Percentiles rank a stretch among this genome's conserved stretches.
phyloP scores from a whole-genome alignment of 768 basidiomycete genomes.

The Antrodiella citrinella region DNA sequence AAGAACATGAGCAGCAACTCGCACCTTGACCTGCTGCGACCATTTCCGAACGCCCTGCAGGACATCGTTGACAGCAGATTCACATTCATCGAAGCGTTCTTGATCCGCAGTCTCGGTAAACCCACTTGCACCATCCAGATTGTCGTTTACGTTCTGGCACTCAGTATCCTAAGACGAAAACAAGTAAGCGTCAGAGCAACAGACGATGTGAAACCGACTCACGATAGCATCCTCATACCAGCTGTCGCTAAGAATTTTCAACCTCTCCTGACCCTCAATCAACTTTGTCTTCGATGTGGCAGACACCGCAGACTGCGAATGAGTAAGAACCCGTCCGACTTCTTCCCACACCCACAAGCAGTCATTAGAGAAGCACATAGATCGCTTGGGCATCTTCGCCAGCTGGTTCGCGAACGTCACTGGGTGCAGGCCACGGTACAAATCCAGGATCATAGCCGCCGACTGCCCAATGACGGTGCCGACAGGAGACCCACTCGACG shows the following conservation, averaged over 20 bases:
- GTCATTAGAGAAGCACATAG: constrained; percentile 79
- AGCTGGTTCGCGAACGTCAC: constrained; percentile 44
- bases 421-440: constrained; percentile 76
- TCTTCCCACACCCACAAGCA: constrained; percentile 58
- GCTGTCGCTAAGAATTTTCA: constrained; percentile 53
- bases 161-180: constrained; percentile 38
- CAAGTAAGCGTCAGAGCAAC: not conserved
- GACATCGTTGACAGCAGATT: constrained; percentile 54
- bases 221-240: constrained; percentile 70
- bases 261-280: constrained; percentile 38
- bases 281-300: constrained; percentile 33
- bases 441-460: constrained; percentile 60
- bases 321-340: constrained; percentile 32
- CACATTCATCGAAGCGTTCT: constrained; percentile 69
- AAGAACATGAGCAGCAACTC: not conserved
- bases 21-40: constrained; percentile 68
- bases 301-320: constrained; percentile 16
- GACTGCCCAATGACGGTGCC: constrained; percentile 55
- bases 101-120: constrained; percentile 67
- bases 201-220: constrained; percentile 21
- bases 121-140: constrained; percentile 48
- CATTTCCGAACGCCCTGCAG: constrained; percentile 56
- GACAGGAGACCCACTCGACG: constrained; percentile 25
- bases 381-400: constrained; percentile 37
- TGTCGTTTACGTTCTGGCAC: constrained; percentile 34